phyloP scores from a whole-genome alignment of 345 rosid species.

The Syzygium oleosum region DNA sequence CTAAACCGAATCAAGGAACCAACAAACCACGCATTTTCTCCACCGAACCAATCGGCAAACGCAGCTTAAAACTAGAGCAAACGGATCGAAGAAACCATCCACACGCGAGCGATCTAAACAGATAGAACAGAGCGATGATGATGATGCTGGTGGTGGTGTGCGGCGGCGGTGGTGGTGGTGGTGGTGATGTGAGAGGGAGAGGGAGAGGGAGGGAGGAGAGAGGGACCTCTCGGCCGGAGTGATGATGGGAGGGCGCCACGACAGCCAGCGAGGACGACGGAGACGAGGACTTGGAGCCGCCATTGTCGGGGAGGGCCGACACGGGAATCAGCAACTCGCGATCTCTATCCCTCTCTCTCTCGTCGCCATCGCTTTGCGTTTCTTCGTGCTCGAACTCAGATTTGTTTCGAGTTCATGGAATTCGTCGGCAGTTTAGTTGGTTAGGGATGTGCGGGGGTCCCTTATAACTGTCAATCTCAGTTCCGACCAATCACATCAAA shows the following conservation, averaged over 20 bases:
- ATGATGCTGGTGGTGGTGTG: background rate
- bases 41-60: background rate
- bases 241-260: conserved; percentile 4
- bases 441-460: background rate
- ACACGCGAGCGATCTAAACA: background rate
- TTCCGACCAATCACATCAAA: background rate
- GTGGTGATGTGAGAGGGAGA: background rate
- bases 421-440: background rate
- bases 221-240: conserved; percentile 21
- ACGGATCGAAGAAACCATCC: background rate
- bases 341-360: conserved; percentile 27
- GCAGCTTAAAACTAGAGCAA: background rate
- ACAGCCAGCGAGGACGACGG: conserved; percentile 6
- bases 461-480: background rate
- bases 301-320: conserved; percentile 8
- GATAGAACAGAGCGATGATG: background rate
- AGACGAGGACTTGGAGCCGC: conserved; percentile 10
- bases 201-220: background rate
- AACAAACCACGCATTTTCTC: background rate
- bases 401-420: background rate
- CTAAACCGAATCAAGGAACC: background rate
- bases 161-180: background rate
- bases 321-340: conserved; percentile 23
- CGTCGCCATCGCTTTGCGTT: conserved; percentile 6
- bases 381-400: background rate